Conservation (phyloP, 495 filamentous ascomycete genomes). For the Penicillium maclennaniae region DNA sequence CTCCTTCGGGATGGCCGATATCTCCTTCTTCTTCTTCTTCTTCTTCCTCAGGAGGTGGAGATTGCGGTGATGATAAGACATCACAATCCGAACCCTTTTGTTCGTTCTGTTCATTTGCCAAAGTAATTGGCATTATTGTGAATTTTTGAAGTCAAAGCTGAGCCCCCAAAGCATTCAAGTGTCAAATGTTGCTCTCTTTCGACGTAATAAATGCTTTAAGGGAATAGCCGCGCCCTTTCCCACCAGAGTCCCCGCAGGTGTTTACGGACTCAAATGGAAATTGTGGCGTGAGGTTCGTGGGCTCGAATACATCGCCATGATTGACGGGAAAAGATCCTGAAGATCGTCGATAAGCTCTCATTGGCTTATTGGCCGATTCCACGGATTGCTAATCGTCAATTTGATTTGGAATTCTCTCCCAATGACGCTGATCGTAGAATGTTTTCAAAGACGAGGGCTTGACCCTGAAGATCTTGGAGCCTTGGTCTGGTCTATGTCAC, state of each 20-base stretch:
- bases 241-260: too few species aligned
- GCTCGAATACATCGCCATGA: too few species aligned
- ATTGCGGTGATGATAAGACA: background rate
- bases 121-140: background rate
- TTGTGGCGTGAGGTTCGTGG: background rate
- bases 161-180: too few species aligned
- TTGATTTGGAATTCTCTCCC: background rate
- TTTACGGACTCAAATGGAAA: background rate
- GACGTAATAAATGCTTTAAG: too few species aligned
- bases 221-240: too few species aligned
- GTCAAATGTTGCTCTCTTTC: too few species aligned
- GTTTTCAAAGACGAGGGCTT: background rate
- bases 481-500: background rate
- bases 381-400: background rate
- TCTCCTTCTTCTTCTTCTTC: constrained; percentile 57
- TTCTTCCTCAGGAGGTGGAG: constrained; percentile 20
- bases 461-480: background rate
- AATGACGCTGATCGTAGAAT: background rate
- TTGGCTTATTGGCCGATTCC: background rate
- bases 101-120: background rate
- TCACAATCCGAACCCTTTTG: too few species aligned
- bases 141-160: too few species aligned
- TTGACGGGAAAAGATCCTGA: background rate
- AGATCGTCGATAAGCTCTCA: background rate
- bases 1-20: constrained; percentile 61